These are phyloP conservation scores for Alternaria sp. DNA, from an alignment of 2,329 filamentous ascomycete genomes.

Conservation along the genomic window DNA sequence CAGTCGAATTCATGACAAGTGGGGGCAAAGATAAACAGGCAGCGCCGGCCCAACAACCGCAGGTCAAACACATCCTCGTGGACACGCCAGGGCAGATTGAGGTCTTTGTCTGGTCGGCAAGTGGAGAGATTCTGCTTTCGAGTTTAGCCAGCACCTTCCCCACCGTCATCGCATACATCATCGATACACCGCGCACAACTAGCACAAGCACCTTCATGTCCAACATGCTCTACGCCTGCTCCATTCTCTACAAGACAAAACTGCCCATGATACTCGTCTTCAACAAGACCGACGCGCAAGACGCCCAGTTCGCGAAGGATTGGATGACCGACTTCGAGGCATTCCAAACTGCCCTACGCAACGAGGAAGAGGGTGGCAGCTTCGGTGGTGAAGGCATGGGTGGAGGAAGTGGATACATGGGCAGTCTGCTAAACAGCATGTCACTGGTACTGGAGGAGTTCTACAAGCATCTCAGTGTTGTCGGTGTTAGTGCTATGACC, in stretches of 20 bases:
- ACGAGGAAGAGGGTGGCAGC: conserved; percentile 78
- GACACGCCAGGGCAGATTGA: conserved; percentile 98
- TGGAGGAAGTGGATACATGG: conserved; percentile 90
- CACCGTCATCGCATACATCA: conserved; percentile 95
- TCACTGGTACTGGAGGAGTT: conserved; percentile 97
- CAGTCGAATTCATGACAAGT: conserved; percentile 46
- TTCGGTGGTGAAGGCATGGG: conserved; percentile 76
- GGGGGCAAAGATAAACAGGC: conserved; percentile 36
- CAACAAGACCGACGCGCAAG: conserved; percentile 97
- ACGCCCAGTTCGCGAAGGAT: conserved; percentile 88
- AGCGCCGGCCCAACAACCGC: conserved; percentile 58
- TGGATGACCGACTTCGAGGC: conserved; percentile 99
- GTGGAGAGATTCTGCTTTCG: conserved; percentile 90
- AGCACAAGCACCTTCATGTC: conserved; percentile 99
- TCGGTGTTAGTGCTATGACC: conserved; percentile 91
- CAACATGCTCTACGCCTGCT: conserved; percentile 99
- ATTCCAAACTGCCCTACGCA: conserved; percentile 83
- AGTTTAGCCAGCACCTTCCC: conserved; percentile 93
- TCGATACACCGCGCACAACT: conserved; percentile 91
- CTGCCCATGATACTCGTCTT: conserved; percentile 98
- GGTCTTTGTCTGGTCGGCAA: conserved; percentile 98
- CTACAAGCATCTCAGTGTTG: conserved; percentile 90
- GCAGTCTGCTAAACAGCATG: conserved; percentile 94
- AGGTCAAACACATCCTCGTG: conserved; percentile 80
- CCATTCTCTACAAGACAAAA: conserved; percentile 98